Percentiles rank a stretch among this genome's conserved stretches.
These are phyloP conservation scores for Fragaria vesca DNA, from an alignment of 306 rosid genomes.

Conservation along the genomic window DNA sequence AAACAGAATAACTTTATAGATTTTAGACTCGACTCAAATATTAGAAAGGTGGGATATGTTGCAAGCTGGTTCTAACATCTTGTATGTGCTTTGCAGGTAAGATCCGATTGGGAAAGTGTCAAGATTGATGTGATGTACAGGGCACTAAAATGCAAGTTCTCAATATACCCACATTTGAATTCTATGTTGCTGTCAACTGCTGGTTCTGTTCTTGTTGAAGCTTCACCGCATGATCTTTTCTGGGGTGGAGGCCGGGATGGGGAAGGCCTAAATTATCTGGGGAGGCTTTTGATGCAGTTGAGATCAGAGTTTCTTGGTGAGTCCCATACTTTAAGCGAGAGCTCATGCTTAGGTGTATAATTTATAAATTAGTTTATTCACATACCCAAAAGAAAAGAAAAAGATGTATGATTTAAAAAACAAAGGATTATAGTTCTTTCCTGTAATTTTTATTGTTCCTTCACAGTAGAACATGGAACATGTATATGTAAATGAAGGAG, in stretches of 20 bases:
- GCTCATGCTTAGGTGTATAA: background rate
- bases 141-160: conserved; percentile 87
- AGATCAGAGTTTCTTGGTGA: conserved; percentile 83
- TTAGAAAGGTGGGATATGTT: background rate
- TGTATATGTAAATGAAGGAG: background rate
- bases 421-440: background rate
- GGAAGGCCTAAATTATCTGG: conserved; percentile 88
- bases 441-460: background rate
- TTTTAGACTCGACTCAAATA: background rate
- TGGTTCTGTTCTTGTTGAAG: conserved; percentile 88
- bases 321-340: conserved; percentile 25
- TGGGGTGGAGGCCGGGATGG: conserved; percentile 98
- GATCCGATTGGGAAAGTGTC: conserved; percentile 74
- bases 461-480: background rate
- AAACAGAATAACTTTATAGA: background rate
- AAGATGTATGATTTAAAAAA: background rate
- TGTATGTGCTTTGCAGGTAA: conserved; percentile 47
- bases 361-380: background rate
- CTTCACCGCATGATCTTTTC: conserved; percentile 86
- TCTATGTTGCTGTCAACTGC: conserved; percentile 76
- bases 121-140: conserved; percentile 82
- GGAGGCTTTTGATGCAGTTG: conserved; percentile 80
- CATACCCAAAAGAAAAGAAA: background rate
- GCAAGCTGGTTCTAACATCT: background rate
- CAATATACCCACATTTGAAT: conserved; percentile 70